Conservation (phyloP, 2,329 filamentous ascomycete genomes). For the Pyrenochaeta sp. region DNA sequence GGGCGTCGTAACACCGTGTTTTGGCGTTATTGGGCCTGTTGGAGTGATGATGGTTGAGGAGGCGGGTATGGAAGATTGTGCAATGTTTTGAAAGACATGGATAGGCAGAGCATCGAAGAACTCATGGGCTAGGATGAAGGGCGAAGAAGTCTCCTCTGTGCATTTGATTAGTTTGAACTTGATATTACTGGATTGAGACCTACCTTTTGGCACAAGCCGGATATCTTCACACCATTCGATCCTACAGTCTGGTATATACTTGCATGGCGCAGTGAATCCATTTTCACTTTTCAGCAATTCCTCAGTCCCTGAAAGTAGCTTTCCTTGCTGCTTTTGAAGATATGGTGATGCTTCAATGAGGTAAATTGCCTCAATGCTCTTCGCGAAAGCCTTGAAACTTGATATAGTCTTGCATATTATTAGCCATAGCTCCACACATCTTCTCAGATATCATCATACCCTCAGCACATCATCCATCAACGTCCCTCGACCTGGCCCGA, state of each 20-base stretch:
- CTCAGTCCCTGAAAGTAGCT: conserved; percentile 79
- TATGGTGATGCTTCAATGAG: conserved; percentile 91
- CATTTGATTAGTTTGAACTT: conserved; percentile 30
- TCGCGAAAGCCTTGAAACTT: conserved; percentile 79
- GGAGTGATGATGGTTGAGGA: conserved; percentile 56
- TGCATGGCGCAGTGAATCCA: conserved; percentile 77
- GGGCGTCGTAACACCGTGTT: conserved; percentile 44
- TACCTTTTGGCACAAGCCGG: conserved; percentile 77
- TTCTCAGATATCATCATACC: conserved; percentile 58
- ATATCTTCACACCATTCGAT: conserved; percentile 92
- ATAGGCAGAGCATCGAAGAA: conserved; percentile 99
- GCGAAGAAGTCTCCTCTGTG: conserved; percentile 71
- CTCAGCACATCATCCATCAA: conserved; percentile 96
- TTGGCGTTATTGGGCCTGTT: conserved; percentile 56
- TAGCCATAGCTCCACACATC: conserved; percentile 10
- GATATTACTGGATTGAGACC: conserved; percentile 38
- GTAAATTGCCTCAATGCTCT: conserved; percentile 85
- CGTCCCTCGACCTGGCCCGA: conserved; percentile 92
- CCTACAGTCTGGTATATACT: conserved; percentile 72
- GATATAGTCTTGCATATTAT: conserved; percentile 71
- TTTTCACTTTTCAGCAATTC: conserved; percentile 73
- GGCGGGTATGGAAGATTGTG: conserved; percentile 48
- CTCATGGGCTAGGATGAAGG: conserved; percentile 95
- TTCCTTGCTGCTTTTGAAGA: conserved; percentile 78
- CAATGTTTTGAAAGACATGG: conserved; percentile 86